A percentile compares a stretch with the other conserved stretches of the same genome.
These are phyloP conservation scores for Asterionellopsis glacialis DNA, from an alignment of 108 stramenopile genomes.

Conservation along the genomic window DNA sequence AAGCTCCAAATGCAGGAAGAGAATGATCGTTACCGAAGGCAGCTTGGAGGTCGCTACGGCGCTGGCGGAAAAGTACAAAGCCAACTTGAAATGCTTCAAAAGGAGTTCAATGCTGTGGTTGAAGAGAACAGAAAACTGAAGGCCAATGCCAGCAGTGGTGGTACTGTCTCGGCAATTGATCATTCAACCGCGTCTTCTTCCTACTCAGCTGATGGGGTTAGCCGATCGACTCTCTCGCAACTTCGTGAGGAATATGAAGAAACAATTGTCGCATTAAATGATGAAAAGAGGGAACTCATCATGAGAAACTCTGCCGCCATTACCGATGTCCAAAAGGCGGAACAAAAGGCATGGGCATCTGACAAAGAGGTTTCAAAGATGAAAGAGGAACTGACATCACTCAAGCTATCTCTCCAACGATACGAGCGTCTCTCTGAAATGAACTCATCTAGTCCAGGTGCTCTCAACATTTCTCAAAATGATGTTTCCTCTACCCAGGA, in stretches of 20 bases:
- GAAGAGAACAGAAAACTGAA: slow-evolving; percentile 74
- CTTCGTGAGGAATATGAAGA: slow-evolving; percentile 76
- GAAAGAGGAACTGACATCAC: slow-evolving; percentile 55
- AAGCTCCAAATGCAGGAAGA: slow-evolving; percentile 56
- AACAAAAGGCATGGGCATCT: slow-evolving; percentile 62
- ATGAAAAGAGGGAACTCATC: slow-evolving; percentile 77
- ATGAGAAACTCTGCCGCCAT: slow-evolving; percentile 76
- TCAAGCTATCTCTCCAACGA: slow-evolving; percentile 60
- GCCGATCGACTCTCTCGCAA: slow-evolving; percentile 39
- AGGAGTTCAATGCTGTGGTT: slow-evolving; percentile 55
- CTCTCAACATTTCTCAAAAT: too few species aligned
- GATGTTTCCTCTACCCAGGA: not conserved
- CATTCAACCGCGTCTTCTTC: slow-evolving; percentile 6
- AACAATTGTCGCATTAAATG: slow-evolving; percentile 53
- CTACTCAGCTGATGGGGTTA: slow-evolving; percentile 16
- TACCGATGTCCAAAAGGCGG: slow-evolving; percentile 70
- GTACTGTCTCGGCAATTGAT: not conserved
- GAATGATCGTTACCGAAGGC: slow-evolving; percentile 82
- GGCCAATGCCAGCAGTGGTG: slow-evolving; percentile 11
- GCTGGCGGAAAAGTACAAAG: slow-evolving; percentile 43
- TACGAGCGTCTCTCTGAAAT: slow-evolving; percentile 9
- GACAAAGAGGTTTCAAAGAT: slow-evolving; percentile 63
- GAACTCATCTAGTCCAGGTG: not conserved
- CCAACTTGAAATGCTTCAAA: slow-evolving; percentile 67
- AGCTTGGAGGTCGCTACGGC: slow-evolving; percentile 68